Evolutionary conservation across 164 flowering plant species (phyloP).

Genomic region (Nymphaea colorata): DNA sequence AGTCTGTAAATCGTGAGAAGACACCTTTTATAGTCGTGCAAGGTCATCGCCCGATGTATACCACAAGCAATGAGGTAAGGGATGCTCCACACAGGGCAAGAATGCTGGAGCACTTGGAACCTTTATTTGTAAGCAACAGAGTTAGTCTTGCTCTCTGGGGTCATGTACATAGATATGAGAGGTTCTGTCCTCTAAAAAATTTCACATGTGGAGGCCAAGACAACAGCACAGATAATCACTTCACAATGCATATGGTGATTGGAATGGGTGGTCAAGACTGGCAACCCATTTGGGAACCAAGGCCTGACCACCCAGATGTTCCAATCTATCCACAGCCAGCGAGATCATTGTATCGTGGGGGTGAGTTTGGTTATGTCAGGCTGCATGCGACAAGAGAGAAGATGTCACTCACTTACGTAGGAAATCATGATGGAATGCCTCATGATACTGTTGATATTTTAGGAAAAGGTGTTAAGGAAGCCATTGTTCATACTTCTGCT

Average conservation of each 20-base stretch:
- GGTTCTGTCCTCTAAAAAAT: constrained; percentile 87
- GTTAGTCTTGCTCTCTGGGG: constrained; percentile 94
- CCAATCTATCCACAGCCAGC: constrained; percentile 80
- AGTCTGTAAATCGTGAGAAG: constrained; percentile 51
- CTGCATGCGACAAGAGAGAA: constrained; percentile 67
- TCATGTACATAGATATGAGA: constrained; percentile 91
- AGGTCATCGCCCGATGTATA: constrained; percentile 99
- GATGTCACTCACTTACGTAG: constrained; percentile 61
- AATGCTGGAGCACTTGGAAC: constrained; percentile 67
- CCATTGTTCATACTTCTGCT: not conserved
- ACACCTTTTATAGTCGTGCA: constrained; percentile 89
- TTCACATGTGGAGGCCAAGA: constrained; percentile 55
- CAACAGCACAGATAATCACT: constrained; percentile 10
- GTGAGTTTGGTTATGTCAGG: constrained; percentile 89
- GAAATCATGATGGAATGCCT: constrained; percentile 86
- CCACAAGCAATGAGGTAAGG: constrained; percentile 55
- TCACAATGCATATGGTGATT: constrained; percentile 82
- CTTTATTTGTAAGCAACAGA: constrained; percentile 66
- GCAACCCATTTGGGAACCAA: constrained; percentile 89
- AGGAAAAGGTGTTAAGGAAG: not conserved
- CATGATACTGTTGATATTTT: constrained; percentile 61
- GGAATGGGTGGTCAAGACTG: constrained; percentile 99
- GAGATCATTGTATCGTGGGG: constrained; percentile 64
- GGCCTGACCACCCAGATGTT: constrained; percentile 47
- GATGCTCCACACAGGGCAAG: constrained; percentile 51